phyloP scores from a whole-genome alignment of 768 basidiomycete species.

The Trametes cinnabarina region DNA sequence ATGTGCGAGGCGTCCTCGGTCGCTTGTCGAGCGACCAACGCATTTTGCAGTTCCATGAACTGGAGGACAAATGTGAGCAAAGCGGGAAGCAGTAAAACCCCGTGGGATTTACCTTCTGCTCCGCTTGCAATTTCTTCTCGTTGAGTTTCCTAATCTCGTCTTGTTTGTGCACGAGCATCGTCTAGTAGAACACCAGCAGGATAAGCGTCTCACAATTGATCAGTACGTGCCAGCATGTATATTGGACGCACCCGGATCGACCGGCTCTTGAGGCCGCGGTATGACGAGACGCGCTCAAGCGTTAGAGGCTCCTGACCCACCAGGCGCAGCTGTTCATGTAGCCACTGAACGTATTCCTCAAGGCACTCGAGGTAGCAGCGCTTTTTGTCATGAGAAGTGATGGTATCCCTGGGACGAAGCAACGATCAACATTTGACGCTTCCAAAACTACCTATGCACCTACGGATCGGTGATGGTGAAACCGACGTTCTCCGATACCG shows the following conservation, averaged over 20 bases:
- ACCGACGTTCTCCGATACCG: constrained; percentile 52
- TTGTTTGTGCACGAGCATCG: constrained; percentile 70
- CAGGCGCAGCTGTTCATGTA: constrained; percentile 59
- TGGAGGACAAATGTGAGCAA: not conserved
- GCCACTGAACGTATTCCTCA: constrained; percentile 65
- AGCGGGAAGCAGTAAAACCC: not conserved
- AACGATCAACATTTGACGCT: constrained; percentile 1
- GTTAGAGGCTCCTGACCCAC: constrained; percentile 44
- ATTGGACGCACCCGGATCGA: constrained; percentile 54
- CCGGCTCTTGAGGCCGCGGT: constrained; percentile 61
- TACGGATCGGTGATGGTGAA: constrained; percentile 64
- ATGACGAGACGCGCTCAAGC: constrained; percentile 27
- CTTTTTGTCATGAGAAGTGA: constrained; percentile 78
- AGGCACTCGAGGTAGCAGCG: constrained; percentile 70
- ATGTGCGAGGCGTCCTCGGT: not conserved
- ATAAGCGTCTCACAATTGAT: too few species aligned
- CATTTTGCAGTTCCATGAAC: constrained; percentile 20
- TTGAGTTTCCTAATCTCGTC: constrained; percentile 51
- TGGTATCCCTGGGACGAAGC: constrained; percentile 50
- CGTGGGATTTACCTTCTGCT: constrained; percentile 46
- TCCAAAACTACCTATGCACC: constrained; percentile 22
- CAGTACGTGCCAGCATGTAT: not conserved
- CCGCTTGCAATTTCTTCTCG: constrained; percentile 49
- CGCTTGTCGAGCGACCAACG: constrained; percentile 10
- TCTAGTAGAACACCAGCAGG: too few species aligned